Percentiles rank a stretch among this genome's conserved stretches.
These are phyloP conservation scores for Microthyrium microscopicum DNA, from an alignment of 2,329 filamentous ascomycete species.

Conservation along the genomic window DNA sequence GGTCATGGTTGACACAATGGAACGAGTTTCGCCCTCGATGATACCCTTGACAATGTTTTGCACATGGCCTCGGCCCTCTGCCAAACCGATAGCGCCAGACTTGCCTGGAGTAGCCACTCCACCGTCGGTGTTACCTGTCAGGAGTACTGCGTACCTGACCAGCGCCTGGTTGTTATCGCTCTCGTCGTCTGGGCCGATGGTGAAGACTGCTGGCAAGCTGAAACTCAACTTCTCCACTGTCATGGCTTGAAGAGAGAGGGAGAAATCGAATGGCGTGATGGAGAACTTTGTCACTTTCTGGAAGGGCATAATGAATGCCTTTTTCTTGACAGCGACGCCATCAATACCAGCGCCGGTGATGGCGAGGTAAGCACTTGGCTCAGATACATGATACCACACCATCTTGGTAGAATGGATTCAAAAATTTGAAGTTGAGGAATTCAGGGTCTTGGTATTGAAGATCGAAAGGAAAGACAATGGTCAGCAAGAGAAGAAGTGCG, in stretches of 20 bases:
- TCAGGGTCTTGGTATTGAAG: background rate
- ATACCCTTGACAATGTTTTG: conserved; percentile 79
- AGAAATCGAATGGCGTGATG: conserved; percentile 65
- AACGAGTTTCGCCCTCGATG: conserved; percentile 74
- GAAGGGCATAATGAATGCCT: conserved; percentile 26
- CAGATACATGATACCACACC: conserved; percentile 50
- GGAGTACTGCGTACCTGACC: conserved; percentile 66
- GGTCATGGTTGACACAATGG: conserved; percentile 75
- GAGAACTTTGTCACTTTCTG: conserved; percentile 28
- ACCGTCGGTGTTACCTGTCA: conserved; percentile 45
- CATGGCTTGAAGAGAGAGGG: conserved; percentile 73
- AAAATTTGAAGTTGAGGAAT: conserved; percentile 4
- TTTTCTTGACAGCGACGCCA: conserved; percentile 63
- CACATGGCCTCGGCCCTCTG: conserved; percentile 45
- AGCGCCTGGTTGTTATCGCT: conserved; percentile 51
- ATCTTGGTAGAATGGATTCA: conserved; percentile 11
- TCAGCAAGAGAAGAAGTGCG: background rate
- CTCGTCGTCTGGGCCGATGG: conserved; percentile 58
- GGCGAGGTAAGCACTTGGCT: conserved; percentile 72
- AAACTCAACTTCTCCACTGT: conserved; percentile 79
- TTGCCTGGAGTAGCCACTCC: conserved; percentile 18
- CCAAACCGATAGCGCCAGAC: conserved; percentile 23
- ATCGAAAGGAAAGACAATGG: background rate
- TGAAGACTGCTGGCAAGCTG: conserved; percentile 67
- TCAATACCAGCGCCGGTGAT: conserved; percentile 65